Base-by-base conservation (phyloP, 441 rosid genomes). In the Aquilaria agallochum region DNA sequence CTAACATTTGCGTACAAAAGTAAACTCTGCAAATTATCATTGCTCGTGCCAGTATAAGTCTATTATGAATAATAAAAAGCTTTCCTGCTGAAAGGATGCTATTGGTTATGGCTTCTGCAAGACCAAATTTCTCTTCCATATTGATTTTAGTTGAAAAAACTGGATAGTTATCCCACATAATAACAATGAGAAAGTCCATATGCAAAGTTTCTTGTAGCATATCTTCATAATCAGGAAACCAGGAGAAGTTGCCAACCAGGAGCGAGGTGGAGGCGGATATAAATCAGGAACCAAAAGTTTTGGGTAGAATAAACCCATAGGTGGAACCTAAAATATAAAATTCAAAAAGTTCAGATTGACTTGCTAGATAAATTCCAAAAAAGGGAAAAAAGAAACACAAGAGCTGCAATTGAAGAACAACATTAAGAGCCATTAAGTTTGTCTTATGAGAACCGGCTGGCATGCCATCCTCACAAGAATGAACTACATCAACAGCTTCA, bases 71-170 rank as follows among this genome's bases (percentile, higher is more conserved):
- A n/a, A n/a, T n/a, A n/a, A 11, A 2, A 45, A 70, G 53, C 69
- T 68, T 74, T 92, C 99, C 97, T 47, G 88, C 79, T 57, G 92
- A 90, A 70, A 92, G 97, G 73, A 95, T 85, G 82, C 98, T 95
- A 69, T 81, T 76, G 44, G 86, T 76, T 70, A 95, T 84, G 59
- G 98, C 99, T 81, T 95, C 95, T 11, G 99, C 98, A 31, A 95
- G 90, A 66, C 99, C 96, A 69, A 92, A 84, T 73, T 88, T 95
- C 81, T 95, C 99, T 85, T 88, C 99, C 72, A 84, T 88, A 98
- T 72, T 85, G 92, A 81, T 84, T 92, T 42, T 90, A 53, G 73
- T 53, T 62, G 81, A 60, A 53, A 85, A 82, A 68, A 79, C 69
- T 27, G 88, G 84, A 67, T 76, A 88, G 74, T 70, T 85, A 56